Evolutionary conservation across 768 basidiomycete genomes (phyloP).

Genomic region (Termitomyces bulborhizus): DNA sequence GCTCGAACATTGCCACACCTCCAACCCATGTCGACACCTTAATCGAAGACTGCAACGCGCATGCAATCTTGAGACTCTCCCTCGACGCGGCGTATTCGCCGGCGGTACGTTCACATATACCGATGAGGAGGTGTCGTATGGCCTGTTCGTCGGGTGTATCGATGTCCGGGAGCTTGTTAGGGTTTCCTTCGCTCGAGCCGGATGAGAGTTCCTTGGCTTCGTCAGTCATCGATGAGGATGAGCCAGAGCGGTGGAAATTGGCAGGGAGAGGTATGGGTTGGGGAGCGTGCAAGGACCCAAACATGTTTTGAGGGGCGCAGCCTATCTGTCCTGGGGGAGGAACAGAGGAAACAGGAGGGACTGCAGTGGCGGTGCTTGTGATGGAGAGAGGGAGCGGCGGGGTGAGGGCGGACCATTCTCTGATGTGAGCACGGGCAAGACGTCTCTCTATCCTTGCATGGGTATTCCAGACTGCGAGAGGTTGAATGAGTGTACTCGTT

Average conservation of each 20-base stretch:
- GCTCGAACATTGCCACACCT: slow-evolving; percentile 62
- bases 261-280: slow-evolving; percentile 9
- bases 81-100: slow-evolving; percentile 39
- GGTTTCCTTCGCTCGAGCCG: slow-evolving; percentile 3
- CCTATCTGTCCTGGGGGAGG: neutral
- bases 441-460: slow-evolving; percentile 52
- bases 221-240: neutral
- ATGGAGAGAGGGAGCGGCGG: slow-evolving; percentile 24
- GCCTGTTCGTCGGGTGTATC: slow-evolving; percentile 71
- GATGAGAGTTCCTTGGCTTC: neutral
- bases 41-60: slow-evolving; percentile 30
- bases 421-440: slow-evolving; percentile 54
- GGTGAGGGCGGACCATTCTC: slow-evolving; percentile 42
- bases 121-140: slow-evolving; percentile 61
- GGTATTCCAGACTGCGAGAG: slow-evolving; percentile 66
- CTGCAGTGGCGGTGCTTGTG: slow-evolving; percentile 4
- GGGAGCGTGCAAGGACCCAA: slow-evolving; percentile 11
- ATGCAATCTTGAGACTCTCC: slow-evolving; percentile 46
- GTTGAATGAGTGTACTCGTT: neutral
- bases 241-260: neutral
- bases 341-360: slow-evolving; percentile 2
- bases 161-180: slow-evolving; percentile 29
- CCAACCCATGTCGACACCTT: slow-evolving; percentile 63
- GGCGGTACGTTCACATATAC: slow-evolving; percentile 56
- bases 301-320: slow-evolving; percentile 3